Evolutionary conservation across 2,329 filamentous ascomycete genomes (phyloP).

Genomic region (Nigrograna mackinnonii): DNA sequence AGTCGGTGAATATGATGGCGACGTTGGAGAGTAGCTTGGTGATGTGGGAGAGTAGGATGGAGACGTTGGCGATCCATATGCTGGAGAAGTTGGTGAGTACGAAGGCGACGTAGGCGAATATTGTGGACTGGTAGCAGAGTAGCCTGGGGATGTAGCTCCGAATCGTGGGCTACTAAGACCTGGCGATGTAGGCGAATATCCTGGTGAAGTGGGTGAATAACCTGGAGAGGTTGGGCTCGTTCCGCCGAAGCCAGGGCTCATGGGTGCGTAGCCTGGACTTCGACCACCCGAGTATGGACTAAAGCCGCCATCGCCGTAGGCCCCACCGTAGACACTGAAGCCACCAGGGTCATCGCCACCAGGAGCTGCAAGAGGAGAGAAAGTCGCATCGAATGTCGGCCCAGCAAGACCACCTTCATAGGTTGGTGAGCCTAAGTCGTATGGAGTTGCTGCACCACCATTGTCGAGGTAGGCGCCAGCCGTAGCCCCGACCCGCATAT

Average conservation of each 20-base stretch:
- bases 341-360: constrained; percentile 62
- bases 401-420: constrained; percentile 66
- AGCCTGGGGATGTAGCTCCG: constrained; percentile 39
- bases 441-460: constrained; percentile 91
- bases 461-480: constrained; percentile 73
- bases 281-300: constrained; percentile 69
- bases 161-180: constrained; percentile 63
- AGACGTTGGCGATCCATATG: constrained; percentile 59
- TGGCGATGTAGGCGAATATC: constrained; percentile 43
- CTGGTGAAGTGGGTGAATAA: constrained; percentile 40
- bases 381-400: constrained; percentile 61
- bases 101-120: constrained; percentile 76
- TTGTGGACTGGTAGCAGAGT: constrained; percentile 58
- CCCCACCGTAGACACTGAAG: constrained; percentile 67
- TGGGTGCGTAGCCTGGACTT: constrained; percentile 70
- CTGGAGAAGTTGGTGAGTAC: constrained; percentile 57
- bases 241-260: constrained; percentile 71
- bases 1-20: constrained; percentile 55
- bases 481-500: constrained; percentile 68
- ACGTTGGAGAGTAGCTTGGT: constrained; percentile 55
- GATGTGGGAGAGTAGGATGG: constrained; percentile 58
- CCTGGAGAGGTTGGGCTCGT: constrained; percentile 46
- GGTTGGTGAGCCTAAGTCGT: constrained; percentile 73
- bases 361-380: constrained; percentile 76
- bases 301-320: constrained; percentile 65